phyloP scores from a whole-genome alignment of 257 asterid species.

The Salvia miltiorrhiza region DNA sequence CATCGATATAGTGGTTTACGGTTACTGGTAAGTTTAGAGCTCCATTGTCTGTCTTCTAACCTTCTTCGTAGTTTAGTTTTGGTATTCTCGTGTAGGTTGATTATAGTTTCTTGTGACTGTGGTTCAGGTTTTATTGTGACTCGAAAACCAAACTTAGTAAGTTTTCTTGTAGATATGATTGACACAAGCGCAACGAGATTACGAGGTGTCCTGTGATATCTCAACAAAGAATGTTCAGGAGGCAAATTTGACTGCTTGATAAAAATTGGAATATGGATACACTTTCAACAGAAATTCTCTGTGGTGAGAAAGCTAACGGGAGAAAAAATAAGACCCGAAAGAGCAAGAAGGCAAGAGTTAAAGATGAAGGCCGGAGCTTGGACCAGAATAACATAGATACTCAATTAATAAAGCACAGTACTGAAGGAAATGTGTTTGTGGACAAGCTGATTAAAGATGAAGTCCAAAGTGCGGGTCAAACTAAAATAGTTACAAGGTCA shows the following conservation, averaged over 20 bases:
- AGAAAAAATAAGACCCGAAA: conserved; percentile 18
- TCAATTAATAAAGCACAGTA: not conserved
- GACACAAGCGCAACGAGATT: conserved; percentile 3
- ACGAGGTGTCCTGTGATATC: not conserved
- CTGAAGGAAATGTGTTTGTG: conserved; percentile 8
- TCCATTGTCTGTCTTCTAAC: not conserved
- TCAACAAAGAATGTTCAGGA: conserved; percentile 1
- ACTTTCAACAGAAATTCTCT: conserved; percentile 13
- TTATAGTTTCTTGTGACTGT: not conserved
- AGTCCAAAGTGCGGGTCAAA: conserved; percentile 3
- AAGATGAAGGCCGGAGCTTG: conserved; percentile 12
- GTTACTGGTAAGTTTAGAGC: not conserved
- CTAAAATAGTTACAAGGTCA: not conserved
- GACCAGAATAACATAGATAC: not conserved
- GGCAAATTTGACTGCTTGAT: conserved; percentile 15
- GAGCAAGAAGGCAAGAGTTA: conserved; percentile 9
- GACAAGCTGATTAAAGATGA: not conserved
- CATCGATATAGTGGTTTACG: not conserved
- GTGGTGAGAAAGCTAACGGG: conserved; percentile 14
- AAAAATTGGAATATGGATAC: conserved; percentile 22
- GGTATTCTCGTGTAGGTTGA: not conserved
- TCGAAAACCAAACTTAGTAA: not conserved
- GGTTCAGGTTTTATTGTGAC: not conserved
- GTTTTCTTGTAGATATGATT: not conserved
- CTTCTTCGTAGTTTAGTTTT: not conserved